These are phyloP conservation scores for Quercus agrifolia DNA, from an alignment of 306 rosid genomes.

Conservation along the genomic window DNA sequence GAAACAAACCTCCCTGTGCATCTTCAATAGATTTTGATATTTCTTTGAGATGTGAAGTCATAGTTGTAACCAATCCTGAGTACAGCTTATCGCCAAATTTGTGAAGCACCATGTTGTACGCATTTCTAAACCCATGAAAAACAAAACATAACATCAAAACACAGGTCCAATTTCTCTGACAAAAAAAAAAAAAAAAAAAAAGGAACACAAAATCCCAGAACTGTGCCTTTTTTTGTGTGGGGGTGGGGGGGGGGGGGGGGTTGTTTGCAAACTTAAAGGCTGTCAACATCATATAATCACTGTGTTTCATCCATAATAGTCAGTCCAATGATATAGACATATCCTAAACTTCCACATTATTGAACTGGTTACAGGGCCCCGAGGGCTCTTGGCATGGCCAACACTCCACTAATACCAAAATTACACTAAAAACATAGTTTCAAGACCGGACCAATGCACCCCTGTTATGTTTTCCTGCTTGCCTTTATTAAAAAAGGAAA, in stretches of 20 bases:
- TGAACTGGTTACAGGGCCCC: too few species aligned
- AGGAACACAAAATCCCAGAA: not conserved
- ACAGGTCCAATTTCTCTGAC: not conserved
- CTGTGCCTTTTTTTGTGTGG: not conserved
- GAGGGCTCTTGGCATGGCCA: not conserved
- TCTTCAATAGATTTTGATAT: slow-evolving; percentile 67
- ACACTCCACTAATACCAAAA: not conserved
- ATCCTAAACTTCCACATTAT: too few species aligned
- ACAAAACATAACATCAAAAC: slow-evolving; percentile 17
- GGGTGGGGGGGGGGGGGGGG: not conserved
- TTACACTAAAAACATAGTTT: not conserved
- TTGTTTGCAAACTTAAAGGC: not conserved
- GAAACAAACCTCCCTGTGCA: slow-evolving; percentile 68
- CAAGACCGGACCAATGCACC: too few species aligned
- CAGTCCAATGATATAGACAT: too few species aligned
- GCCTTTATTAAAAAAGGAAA: too few species aligned
- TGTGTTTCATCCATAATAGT: not conserved
- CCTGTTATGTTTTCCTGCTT: too few species aligned
- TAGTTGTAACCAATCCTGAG: slow-evolving; percentile 68
- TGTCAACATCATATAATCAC: not conserved
- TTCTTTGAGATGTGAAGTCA: slow-evolving; percentile 67
- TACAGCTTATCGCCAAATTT: slow-evolving; percentile 90
- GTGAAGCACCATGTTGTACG: slow-evolving; percentile 98
- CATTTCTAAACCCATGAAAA: slow-evolving; percentile 63
- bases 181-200: not conserved